phyloP scores from a whole-genome alignment of 108 stramenopile species.

The Skeletonema costatum region DNA sequence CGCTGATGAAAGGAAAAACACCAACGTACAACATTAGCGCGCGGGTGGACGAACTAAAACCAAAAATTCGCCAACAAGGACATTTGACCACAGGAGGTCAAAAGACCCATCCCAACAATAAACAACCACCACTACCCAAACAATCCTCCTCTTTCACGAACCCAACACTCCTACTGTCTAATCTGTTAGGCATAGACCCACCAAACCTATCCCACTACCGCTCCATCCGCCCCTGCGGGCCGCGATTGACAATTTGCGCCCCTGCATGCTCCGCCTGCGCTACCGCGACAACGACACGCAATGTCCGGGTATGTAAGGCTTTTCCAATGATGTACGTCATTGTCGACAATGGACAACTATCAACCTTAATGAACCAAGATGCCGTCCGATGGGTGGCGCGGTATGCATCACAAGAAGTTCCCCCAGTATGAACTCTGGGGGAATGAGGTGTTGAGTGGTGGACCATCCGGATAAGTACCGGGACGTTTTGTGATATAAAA shows the following conservation, averaged over 20 bases:
- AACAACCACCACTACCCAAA: neutral
- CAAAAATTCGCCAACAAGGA: neutral
- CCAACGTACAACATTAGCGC: neutral
- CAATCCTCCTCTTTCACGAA: neutral
- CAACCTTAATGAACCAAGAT: neutral
- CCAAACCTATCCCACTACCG: constrained; percentile 43
- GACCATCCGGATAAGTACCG: constrained; percentile 39
- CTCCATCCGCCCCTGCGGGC: constrained; percentile 68
- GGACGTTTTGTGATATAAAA: constrained; percentile 55
- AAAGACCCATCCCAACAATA: neutral
- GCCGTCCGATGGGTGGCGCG: neutral
- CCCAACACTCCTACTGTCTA: constrained; percentile 53
- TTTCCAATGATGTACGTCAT: constrained; percentile 66
- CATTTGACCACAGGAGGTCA: neutral
- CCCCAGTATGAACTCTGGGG: constrained; percentile 78
- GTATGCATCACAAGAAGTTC: constrained; percentile 35
- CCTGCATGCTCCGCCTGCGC: constrained; percentile 76
- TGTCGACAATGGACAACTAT: constrained; percentile 55
- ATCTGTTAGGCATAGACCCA: constrained; percentile 79
- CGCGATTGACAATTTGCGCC: constrained; percentile 86
- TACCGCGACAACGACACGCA: constrained; percentile 69
- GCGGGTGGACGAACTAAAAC: neutral
- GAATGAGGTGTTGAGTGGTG: constrained; percentile 38
- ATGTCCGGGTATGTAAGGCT: constrained; percentile 81
- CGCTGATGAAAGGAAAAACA: neutral